Conservation (phyloP, 768 basidiomycete genomes). For the Termitomyces sp. region DNA sequence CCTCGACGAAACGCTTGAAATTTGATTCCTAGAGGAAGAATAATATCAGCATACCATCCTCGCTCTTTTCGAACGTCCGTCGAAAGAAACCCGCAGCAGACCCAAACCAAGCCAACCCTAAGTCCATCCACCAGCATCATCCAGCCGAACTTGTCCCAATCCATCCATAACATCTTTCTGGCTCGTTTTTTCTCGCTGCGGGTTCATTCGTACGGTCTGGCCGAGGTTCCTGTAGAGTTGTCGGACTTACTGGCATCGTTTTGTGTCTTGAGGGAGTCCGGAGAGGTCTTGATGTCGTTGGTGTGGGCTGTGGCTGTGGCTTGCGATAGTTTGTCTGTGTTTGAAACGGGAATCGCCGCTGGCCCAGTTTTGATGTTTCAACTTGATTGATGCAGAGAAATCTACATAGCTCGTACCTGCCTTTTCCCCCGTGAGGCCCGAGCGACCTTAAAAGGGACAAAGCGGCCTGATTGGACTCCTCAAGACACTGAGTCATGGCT, state of each 20-base stretch:
- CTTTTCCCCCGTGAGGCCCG: neutral
- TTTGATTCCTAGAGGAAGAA: conserved; percentile 57
- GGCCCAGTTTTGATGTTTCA: neutral
- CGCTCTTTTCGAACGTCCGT: neutral
- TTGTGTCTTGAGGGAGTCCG: conserved; percentile 25
- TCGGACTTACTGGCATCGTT: conserved; percentile 25
- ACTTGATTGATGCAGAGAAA: no score
- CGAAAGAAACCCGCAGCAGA: conserved; percentile 5
- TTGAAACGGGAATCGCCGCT: conserved; percentile 14
- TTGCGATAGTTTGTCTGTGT: conserved; percentile 16
- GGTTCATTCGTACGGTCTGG: conserved; percentile 11
- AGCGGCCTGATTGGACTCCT: neutral
- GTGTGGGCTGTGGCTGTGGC: conserved; percentile 14
- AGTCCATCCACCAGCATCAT: conserved; percentile 10
- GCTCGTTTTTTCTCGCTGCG: conserved; percentile 7
- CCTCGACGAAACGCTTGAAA: conserved; percentile 97
- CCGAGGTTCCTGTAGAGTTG: conserved; percentile 7
- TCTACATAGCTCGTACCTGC: neutral
- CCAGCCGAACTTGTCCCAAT: conserved; percentile 10
- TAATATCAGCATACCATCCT: conserved; percentile 8
- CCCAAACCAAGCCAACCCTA: conserved; percentile 1
- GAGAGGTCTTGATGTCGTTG: conserved; percentile 19
- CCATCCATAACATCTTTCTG: conserved; percentile 17
- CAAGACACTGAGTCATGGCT: neutral
- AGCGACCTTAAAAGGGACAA: neutral